Evolutionary conservation across 371 early-diverging fungal species (phyloP).

Genomic region (Chytridiales sp.): DNA sequence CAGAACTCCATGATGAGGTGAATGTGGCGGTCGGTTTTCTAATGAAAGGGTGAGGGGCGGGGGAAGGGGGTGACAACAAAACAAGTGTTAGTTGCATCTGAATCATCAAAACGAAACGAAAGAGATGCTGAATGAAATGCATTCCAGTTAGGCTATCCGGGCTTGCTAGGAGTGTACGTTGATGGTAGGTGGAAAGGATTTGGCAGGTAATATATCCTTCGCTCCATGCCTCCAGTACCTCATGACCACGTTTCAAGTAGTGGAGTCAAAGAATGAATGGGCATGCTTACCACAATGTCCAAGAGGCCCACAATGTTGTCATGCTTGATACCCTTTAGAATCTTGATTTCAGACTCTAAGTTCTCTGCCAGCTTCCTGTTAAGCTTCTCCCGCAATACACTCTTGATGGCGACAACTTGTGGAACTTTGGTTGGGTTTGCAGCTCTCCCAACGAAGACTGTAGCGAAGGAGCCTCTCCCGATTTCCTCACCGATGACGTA

Average conservation of each 20-base stretch:
- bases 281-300: slow-evolving; percentile 53
- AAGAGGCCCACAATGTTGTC: slow-evolving; percentile 82
- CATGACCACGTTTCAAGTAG: too few species aligned
- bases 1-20: slow-evolving; percentile 95
- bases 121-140: not conserved
- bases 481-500: slow-evolving; percentile 71
- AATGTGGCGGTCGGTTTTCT: slow-evolving; percentile 87
- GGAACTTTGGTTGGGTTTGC: slow-evolving; percentile 8
- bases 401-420: slow-evolving; percentile 80
- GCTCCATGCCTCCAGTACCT: too few species aligned
- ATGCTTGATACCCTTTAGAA: slow-evolving; percentile 80
- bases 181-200: too few species aligned
- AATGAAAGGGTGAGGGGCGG: slow-evolving; percentile 13
- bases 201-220: too few species aligned
- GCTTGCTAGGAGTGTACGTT: too few species aligned
- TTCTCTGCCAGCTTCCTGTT: slow-evolving; percentile 86
- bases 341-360: slow-evolving; percentile 88
- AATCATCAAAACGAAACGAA: slow-evolving; percentile 1
- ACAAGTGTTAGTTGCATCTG: too few species aligned
- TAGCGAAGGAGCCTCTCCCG: slow-evolving; percentile 94
- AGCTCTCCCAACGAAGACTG: slow-evolving; percentile 74
- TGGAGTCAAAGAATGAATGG: slow-evolving; percentile 12
- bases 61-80: too few species aligned
- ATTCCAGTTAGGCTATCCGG: too few species aligned
- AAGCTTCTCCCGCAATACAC: slow-evolving; percentile 79